Evolutionary conservation across 225 moss, liverwort and hornwort genomes (phyloP).

Genomic region (Pleurozium schreberi): DNA sequence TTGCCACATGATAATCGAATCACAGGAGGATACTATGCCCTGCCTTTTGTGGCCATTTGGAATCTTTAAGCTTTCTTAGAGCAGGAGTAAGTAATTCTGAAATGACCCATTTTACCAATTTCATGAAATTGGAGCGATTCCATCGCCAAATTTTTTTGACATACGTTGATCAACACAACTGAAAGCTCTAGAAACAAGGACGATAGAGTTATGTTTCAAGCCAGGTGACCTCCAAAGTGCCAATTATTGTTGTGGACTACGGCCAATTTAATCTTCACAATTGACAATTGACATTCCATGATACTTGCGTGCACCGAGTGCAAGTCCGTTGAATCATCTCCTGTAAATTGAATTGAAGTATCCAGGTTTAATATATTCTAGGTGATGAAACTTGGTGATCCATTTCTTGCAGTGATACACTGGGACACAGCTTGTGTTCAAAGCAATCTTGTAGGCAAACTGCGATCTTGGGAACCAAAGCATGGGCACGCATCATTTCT

Average conservation of each 20-base stretch:
- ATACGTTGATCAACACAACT: neutral
- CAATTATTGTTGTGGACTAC: neutral
- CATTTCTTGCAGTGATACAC: neutral
- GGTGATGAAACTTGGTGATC: neutral
- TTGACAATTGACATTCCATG: too few species aligned
- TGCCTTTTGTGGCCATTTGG: neutral
- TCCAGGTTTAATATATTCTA: neutral
- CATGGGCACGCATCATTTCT: neutral
- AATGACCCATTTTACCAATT: neutral
- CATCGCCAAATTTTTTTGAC: too few species aligned
- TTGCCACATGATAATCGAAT: neutral
- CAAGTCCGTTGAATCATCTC: neutral
- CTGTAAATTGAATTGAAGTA: neutral
- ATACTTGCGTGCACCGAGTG: neutral
- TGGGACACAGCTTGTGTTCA: neutral
- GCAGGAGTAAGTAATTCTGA: neutral
- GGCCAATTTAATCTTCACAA: neutral
- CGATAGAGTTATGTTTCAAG: neutral
- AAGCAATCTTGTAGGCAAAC: neutral
- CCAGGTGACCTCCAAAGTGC: too few species aligned
- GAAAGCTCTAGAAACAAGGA: too few species aligned
- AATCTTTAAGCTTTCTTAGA: neutral
- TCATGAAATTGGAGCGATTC: neutral
- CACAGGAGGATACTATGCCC: too few species aligned
- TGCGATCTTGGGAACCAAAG: neutral